phyloP scores from a whole-genome alignment of 2,329 filamentous ascomycete species.

The Aureobasidium namibiae region DNA sequence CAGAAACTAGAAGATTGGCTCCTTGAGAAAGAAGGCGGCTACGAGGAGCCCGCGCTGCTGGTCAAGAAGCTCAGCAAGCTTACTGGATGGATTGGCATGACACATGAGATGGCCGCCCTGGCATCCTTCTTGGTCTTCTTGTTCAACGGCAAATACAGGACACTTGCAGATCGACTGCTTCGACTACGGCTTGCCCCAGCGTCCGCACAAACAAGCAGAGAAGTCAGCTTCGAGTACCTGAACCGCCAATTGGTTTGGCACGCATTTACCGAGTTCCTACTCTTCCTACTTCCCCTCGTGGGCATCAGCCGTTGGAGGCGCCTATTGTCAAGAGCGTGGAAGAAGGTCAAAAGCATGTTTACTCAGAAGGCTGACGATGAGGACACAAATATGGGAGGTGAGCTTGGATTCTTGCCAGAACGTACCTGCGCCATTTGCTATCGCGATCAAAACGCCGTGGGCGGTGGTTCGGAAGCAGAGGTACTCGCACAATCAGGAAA shows the following conservation, averaged over 20 bases:
- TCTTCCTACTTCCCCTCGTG: slow-evolving; percentile 93
- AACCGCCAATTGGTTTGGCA: slow-evolving; percentile 98
- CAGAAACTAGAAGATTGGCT: slow-evolving; percentile 86
- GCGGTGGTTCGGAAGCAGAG: slow-evolving; percentile 59
- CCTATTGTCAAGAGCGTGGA: slow-evolving; percentile 82
- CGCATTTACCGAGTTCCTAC: slow-evolving; percentile 97
- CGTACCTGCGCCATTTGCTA: slow-evolving; percentile 96
- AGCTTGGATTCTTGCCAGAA: slow-evolving; percentile 80
- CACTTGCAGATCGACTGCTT: slow-evolving; percentile 76
- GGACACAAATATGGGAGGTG: slow-evolving; percentile 43
- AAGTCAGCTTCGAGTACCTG: slow-evolving; percentile 95
- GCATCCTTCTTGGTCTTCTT: slow-evolving; percentile 85
- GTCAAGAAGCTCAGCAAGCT: slow-evolving; percentile 55
- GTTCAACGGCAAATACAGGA: slow-evolving; percentile 83
- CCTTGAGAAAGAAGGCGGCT: slow-evolving; percentile 65
- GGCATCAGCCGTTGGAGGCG: slow-evolving; percentile 88
- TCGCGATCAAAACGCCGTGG: slow-evolving; percentile 74
- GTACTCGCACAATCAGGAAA: slow-evolving; percentile 53
- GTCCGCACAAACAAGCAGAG: slow-evolving; percentile 74
- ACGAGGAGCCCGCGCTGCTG: slow-evolving; percentile 47
- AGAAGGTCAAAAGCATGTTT: slow-evolving; percentile 58
- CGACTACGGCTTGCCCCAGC: slow-evolving; percentile 78
- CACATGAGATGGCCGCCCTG: slow-evolving; percentile 75
- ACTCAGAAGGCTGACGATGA: slow-evolving; percentile 43
- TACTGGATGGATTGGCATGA: slow-evolving; percentile 60